Percentiles rank a stretch among this genome's conserved stretches.
Evolutionary conservation across 2,329 filamentous ascomycete species (phyloP).

Genomic region (Graphiopsis chlorocephala): DNA sequence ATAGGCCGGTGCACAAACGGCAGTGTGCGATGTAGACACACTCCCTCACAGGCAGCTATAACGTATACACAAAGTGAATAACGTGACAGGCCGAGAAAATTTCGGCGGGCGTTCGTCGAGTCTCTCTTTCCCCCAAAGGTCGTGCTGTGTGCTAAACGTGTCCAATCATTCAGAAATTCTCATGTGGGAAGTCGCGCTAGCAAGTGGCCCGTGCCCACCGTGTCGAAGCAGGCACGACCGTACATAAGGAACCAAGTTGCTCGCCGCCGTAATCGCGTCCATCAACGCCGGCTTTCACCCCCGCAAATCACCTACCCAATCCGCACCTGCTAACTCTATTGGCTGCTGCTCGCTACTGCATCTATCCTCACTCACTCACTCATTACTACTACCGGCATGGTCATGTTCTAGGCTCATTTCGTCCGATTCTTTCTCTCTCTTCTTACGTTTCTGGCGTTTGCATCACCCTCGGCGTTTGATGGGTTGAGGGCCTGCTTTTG

Average conservation of each 20-base stretch:
- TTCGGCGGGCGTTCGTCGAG: background rate
- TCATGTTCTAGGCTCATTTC: background rate
- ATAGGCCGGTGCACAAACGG: background rate
- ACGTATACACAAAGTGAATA: background rate
- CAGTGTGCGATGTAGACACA: background rate
- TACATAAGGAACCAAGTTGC: background rate
- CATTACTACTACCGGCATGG: background rate
- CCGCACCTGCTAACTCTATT: background rate
- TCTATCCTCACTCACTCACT: background rate
- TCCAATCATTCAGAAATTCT: background rate
- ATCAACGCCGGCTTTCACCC: background rate
- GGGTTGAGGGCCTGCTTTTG: conserved; percentile 15
- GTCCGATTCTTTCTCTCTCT: conserved; percentile 15
- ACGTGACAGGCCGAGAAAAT: background rate
- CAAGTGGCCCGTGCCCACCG: background rate
- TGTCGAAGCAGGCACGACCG: background rate
- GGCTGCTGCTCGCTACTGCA: background rate
- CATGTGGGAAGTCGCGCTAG: background rate
- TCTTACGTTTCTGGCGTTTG: conserved; percentile 13
- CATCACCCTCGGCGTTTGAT: conserved; percentile 17
- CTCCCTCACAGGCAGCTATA: background rate
- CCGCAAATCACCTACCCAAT: background rate
- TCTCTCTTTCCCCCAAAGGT: background rate
- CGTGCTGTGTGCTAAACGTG: background rate
- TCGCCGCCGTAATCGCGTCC: background rate